Conservation (phyloP, 2,329 filamentous ascomycete genomes). For the Penicillium sp. region DNA sequence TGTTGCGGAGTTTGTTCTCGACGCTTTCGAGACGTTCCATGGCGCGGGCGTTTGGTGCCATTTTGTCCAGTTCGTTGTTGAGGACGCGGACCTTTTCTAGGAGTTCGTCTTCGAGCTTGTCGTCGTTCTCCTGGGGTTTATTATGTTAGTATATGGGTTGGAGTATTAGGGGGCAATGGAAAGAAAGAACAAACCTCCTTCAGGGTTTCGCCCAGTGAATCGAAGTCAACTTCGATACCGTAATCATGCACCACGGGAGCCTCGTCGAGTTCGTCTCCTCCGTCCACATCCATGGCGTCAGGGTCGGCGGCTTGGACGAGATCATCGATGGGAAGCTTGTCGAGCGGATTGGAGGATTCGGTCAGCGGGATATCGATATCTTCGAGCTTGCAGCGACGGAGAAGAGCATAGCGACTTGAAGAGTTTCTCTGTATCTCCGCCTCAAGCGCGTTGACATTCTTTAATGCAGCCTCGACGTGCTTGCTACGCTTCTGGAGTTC, state of each 20-base stretch:
- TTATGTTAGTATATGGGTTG: conserved; percentile 7
- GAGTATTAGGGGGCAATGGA: too few relatives aligned
- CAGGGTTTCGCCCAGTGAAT: conserved; percentile 73
- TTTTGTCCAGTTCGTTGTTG: conserved; percentile 78
- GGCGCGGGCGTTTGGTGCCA: conserved; percentile 94
- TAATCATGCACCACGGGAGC: conserved; percentile 75
- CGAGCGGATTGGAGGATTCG: conserved; percentile 66
- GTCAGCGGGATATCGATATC: conserved; percentile 81
- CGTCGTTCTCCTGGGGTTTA: conserved; percentile 59
- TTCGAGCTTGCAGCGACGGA: conserved; percentile 88
- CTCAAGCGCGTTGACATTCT: conserved; percentile 74
- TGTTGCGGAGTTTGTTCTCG: conserved; percentile 73
- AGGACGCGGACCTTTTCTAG: conserved; percentile 73
- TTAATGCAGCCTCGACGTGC: conserved; percentile 71
- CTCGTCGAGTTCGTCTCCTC: conserved; percentile 50
- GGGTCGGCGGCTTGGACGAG: conserved; percentile 67
- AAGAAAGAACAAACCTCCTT: conserved; percentile 61
- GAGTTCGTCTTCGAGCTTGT: conserved; percentile 69
- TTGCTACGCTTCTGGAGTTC: conserved; percentile 81
- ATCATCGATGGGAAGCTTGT: conserved; percentile 83
- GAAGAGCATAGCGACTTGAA: conserved; percentile 74
- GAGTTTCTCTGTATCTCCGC: conserved; percentile 81
- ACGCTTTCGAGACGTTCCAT: conserved; percentile 86
- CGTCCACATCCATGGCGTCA: conserved; percentile 91
- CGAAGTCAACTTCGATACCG: conserved; percentile 86